Percentiles rank a stretch among this genome's conserved stretches.
Evolutionary conservation across 1,284 basidiomycete species (phyloP).

Genomic region (Stereum hirsutum): DNA sequence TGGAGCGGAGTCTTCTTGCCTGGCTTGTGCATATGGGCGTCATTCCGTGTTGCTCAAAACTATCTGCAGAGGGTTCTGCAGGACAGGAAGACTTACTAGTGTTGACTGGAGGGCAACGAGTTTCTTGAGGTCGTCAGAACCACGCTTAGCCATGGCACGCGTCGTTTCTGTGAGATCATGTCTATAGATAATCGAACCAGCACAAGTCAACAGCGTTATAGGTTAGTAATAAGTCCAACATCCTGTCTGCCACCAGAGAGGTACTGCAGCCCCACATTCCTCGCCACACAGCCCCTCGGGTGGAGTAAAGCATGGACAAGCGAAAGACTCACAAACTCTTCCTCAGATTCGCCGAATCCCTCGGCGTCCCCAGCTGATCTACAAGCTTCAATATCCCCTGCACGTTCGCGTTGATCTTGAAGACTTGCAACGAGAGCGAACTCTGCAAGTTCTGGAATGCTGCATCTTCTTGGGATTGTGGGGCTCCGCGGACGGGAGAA

Average conservation of each 20-base stretch:
- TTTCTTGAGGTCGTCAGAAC: slow-evolving; percentile 87
- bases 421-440: slow-evolving; percentile 88
- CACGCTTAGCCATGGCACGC: slow-evolving; percentile 88
- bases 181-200: slow-evolving; percentile 20
- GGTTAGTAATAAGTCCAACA: no score
- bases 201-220: background rate
- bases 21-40: slow-evolving; percentile 42
- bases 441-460: slow-evolving; percentile 76
- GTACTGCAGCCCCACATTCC: background rate
- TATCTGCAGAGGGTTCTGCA: background rate
- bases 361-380: slow-evolving; percentile 78
- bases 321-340: slow-evolving; percentile 61
- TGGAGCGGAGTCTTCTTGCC: slow-evolving; percentile 71
- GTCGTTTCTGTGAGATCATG: slow-evolving; percentile 93
- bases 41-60: background rate
- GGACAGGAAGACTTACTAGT: slow-evolving; percentile 35
- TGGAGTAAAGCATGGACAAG: background rate
- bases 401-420: slow-evolving; percentile 98
- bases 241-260: background rate
- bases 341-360: slow-evolving; percentile 69
- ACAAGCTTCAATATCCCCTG: slow-evolving; percentile 91
- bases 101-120: slow-evolving; percentile 60
- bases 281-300: background rate
- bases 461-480: slow-evolving; percentile 58
- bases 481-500: slow-evolving; percentile 24